Conservation (phyloP, 805 yeast species). For the Hanseniaspora jakobsenii region DNA sequence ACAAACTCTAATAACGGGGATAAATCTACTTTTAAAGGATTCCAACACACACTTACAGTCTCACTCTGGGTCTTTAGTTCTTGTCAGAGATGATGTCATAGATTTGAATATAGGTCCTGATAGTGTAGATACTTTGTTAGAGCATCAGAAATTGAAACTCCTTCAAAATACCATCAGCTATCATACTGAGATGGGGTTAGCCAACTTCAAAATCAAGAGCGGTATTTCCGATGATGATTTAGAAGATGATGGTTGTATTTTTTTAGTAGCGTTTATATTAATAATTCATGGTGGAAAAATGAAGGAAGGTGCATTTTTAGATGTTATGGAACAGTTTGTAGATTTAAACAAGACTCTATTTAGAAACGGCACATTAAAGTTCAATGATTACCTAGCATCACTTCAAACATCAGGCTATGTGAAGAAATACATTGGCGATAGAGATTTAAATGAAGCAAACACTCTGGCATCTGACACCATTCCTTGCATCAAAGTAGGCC, state of each 20-base stretch:
- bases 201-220: constrained; percentile 11
- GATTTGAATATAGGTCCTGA: background rate
- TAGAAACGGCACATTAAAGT: constrained; percentile 1
- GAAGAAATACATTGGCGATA: constrained; percentile 13
- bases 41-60: background rate
- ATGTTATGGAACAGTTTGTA: constrained; percentile 2
- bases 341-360: constrained; percentile 3
- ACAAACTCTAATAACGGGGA: background rate
- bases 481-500: constrained; percentile 5
- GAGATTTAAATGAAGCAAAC: background rate
- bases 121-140: background rate
- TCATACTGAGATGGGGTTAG: background rate
- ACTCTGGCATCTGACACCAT: background rate
- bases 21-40: background rate
- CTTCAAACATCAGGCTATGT: background rate
- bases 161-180: background rate
- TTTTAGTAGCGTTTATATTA: background rate
- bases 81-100: background rate
- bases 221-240: constrained; percentile 3
- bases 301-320: background rate
- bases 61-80: background rate
- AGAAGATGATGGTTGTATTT: constrained; percentile 8
- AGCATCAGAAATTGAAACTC: background rate
- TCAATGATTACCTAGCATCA: background rate
- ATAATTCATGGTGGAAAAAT: constrained; percentile 9